A percentile compares a stretch with the other conserved stretches of the same genome.
Conservation (phyloP, 2,329 filamentous ascomycete genomes). For the Anisogramma anomala region DNA sequence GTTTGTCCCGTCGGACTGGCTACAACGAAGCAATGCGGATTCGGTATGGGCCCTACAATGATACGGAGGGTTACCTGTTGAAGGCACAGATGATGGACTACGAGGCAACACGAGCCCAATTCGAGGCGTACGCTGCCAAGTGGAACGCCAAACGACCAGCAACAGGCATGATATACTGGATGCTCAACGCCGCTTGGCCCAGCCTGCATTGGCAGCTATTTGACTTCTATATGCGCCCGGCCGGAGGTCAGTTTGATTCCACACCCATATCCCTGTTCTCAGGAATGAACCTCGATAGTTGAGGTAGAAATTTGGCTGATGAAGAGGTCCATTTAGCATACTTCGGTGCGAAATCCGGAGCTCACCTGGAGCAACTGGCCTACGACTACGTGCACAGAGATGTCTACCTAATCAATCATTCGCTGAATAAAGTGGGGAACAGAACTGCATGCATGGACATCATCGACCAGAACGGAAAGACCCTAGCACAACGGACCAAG, state of each 20-base stretch:
- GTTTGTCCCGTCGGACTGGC: constrained; percentile 44
- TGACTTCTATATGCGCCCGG: constrained; percentile 49
- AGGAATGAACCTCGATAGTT: no score
- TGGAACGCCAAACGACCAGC: constrained; percentile 41
- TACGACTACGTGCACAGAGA: constrained; percentile 39
- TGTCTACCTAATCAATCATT: constrained; percentile 45
- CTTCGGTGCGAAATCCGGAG: constrained; percentile 44
- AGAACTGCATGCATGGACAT: constrained; percentile 38
- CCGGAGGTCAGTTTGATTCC: no score
- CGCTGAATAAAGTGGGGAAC: constrained; percentile 26
- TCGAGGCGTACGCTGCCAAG: constrained; percentile 41
- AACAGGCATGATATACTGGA: constrained; percentile 55
- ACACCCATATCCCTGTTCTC: no score
- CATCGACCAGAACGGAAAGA: constrained; percentile 35
- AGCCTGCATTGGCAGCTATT: constrained; percentile 54
- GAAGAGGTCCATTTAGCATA: no score
- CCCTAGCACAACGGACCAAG: constrained; percentile 25
- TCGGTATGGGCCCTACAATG: constrained; percentile 39
- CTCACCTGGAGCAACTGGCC: constrained; percentile 39
- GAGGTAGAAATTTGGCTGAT: no score
- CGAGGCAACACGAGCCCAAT: constrained; percentile 48
- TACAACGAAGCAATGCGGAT: constrained; percentile 45
- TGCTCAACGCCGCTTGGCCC: constrained; percentile 56
- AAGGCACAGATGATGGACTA: constrained; percentile 54
- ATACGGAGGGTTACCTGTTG: constrained; percentile 44